These are phyloP conservation scores for Hypocrella siamensis DNA, from an alignment of 2,329 filamentous ascomycete species.

Conservation along the genomic window DNA sequence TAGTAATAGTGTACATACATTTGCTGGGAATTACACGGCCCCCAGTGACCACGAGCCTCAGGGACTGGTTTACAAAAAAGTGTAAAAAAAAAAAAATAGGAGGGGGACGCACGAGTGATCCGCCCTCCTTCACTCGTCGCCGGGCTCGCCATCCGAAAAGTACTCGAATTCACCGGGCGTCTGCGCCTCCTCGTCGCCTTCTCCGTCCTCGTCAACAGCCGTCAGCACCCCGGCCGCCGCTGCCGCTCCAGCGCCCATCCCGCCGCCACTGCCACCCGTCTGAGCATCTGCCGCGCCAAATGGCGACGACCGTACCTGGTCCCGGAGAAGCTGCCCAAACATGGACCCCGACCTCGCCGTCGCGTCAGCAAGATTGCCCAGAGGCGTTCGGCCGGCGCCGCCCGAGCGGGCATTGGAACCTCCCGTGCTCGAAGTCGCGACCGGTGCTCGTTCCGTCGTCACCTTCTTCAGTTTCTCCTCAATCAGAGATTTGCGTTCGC, in stretches of 20 bases:
- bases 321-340: slow-evolving; percentile 27
- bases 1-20: no score
- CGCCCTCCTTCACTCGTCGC: slow-evolving; percentile 11
- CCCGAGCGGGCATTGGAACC: slow-evolving; percentile 16
- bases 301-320: slow-evolving; percentile 17
- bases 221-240: slow-evolving; percentile 70
- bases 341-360: slow-evolving; percentile 16
- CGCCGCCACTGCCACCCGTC: slow-evolving; percentile 28
- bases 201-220: slow-evolving; percentile 72
- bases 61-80: no score
- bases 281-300: slow-evolving; percentile 15
- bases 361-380: slow-evolving; percentile 19
- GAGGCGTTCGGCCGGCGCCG: slow-evolving; percentile 12
- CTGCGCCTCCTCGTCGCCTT: slow-evolving; percentile 56
- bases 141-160: slow-evolving; percentile 48
- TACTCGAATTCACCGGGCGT: slow-evolving; percentile 65
- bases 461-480: slow-evolving; percentile 88
- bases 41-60: no score
- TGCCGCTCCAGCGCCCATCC: slow-evolving; percentile 36
- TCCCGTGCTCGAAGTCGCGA: slow-evolving; percentile 24
- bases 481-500: slow-evolving; percentile 63
- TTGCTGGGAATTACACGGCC: no score
- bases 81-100: no score
- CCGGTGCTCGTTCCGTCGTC: slow-evolving; percentile 44
- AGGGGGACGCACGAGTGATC: background rate